Evolutionary conservation across 371 early-diverging fungal genomes (phyloP).

Genomic region (Apophysomyces variabilis): DNA sequence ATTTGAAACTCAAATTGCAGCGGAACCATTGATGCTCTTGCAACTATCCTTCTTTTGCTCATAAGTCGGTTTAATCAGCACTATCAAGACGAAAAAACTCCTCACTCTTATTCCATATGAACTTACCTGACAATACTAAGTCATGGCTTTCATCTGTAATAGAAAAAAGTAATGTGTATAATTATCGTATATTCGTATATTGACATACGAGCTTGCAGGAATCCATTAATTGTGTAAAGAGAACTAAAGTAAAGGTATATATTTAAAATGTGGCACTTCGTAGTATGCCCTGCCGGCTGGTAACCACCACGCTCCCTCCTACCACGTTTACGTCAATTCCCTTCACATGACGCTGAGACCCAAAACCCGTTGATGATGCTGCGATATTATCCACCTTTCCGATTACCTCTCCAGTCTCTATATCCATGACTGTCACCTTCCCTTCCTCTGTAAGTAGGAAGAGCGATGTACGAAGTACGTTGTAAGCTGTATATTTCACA

Average conservation of each 20-base stretch:
- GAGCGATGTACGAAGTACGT: slow-evolving; percentile 44
- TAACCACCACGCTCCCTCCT: slow-evolving; percentile 47
- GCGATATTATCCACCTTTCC: slow-evolving; percentile 44
- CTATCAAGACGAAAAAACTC: too few relatives aligned
- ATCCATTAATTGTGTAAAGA: not conserved
- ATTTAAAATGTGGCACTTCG: slow-evolving; percentile 27
- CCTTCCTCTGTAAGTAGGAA: slow-evolving; percentile 54
- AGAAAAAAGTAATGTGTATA: not conserved
- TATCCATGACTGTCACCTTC: slow-evolving; percentile 50
- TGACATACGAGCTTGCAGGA: too few relatives aligned
- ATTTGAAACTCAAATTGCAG: slow-evolving; percentile 5
- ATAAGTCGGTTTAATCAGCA: too few relatives aligned
- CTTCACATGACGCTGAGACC: slow-evolving; percentile 25
- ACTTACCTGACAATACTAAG: too few relatives aligned
- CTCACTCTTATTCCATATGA: too few relatives aligned
- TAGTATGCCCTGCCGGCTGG: slow-evolving; percentile 48
- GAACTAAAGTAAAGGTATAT: not conserved
- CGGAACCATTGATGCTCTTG: not conserved
- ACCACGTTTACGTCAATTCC: slow-evolving; percentile 55
- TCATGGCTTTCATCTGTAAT: not conserved
- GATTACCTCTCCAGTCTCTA: slow-evolving; percentile 48
- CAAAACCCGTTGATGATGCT: slow-evolving; percentile 9
- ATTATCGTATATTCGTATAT: too few relatives aligned
- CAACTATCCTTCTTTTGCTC: not conserved
- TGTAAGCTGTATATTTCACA: slow-evolving; percentile 53